Evolutionary conservation across 2,329 filamentous ascomycete genomes (phyloP).

Genomic region (Chaetomium globosum): DNA sequence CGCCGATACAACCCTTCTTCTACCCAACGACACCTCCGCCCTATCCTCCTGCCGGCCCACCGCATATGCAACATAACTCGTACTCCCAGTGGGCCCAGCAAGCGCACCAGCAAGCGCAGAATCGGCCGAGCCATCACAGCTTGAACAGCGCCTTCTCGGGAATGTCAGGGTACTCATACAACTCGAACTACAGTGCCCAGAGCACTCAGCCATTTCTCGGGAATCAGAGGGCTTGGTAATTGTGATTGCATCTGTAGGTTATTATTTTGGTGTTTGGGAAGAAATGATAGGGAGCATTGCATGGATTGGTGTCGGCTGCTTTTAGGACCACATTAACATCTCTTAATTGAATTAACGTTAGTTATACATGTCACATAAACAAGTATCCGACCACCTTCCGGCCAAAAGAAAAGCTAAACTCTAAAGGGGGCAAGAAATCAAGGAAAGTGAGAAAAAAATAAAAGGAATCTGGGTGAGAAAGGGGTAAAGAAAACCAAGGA

Average conservation of each 20-base stretch:
- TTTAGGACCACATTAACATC: background rate
- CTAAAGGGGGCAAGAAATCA: too few relatives aligned
- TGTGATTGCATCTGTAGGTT: background rate
- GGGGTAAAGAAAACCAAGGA: too few relatives aligned
- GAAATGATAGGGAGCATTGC: background rate
- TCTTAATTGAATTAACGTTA: background rate
- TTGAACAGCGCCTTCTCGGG: constrained; percentile 25
- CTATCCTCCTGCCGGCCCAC: background rate
- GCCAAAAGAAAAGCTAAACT: too few relatives aligned
- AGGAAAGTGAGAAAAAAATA: too few relatives aligned
- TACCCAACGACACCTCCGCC: constrained; percentile 1
- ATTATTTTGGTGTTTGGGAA: background rate
- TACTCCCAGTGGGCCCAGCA: constrained; percentile 21
- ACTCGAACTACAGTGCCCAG: constrained; percentile 25
- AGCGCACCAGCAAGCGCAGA: constrained; percentile 14
- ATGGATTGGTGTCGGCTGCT: background rate
- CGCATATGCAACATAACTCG: constrained; percentile 1
- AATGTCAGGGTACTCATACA: constrained; percentile 2
- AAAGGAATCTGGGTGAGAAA: too few relatives aligned
- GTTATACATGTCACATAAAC: background rate
- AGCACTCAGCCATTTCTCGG: constrained; percentile 29
- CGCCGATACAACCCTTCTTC: background rate
- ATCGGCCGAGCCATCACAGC: constrained; percentile 25
- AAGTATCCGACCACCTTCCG: background rate
- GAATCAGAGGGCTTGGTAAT: constrained; percentile 6